These are phyloP conservation scores for Cryomyces antarcticus DNA, from an alignment of 495 filamentous ascomycete genomes.

Conservation along the genomic window DNA sequence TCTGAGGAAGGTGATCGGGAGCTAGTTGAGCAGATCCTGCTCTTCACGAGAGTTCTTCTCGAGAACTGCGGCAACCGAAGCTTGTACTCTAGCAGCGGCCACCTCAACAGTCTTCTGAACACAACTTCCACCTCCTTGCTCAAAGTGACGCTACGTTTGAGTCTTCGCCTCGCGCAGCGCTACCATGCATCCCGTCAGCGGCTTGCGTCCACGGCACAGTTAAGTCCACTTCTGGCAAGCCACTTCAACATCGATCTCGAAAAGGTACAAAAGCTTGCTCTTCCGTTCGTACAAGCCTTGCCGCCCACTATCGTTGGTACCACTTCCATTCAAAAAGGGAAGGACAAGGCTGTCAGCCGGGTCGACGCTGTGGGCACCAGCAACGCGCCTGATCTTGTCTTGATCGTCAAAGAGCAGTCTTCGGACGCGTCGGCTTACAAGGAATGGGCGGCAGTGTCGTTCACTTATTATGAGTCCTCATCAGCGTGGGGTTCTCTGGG, in stretches of 20 bases:
- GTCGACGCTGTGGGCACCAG: slow-evolving; percentile 21
- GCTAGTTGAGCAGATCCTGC: slow-evolving; percentile 57
- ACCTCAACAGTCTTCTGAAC: slow-evolving; percentile 71
- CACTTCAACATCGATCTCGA: slow-evolving; percentile 94
- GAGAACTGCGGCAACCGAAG: slow-evolving; percentile 95
- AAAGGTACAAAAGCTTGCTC: slow-evolving; percentile 59
- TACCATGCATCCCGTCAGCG: slow-evolving; percentile 77
- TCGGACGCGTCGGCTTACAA: slow-evolving; percentile 26
- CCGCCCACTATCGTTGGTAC: slow-evolving; percentile 20
- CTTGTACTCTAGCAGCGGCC: slow-evolving; percentile 79
- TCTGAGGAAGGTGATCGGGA: slow-evolving; percentile 53
- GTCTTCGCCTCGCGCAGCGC: slow-evolving; percentile 67
- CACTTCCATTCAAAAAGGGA: slow-evolving; percentile 36
- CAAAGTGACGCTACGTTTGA: slow-evolving; percentile 50
- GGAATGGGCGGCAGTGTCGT: slow-evolving; percentile 44
- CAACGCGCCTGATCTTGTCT: slow-evolving; percentile 54
- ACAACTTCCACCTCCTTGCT: slow-evolving; percentile 65
- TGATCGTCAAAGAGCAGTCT: slow-evolving; percentile 37
- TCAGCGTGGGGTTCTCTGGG: too few species aligned
- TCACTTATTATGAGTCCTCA: slow-evolving; percentile 39
- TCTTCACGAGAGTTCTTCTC: slow-evolving; percentile 68
- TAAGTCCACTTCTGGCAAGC: slow-evolving; percentile 49
- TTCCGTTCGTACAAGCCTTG: slow-evolving; percentile 57
- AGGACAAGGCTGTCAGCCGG: slow-evolving; percentile 41
- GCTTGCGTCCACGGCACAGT: slow-evolving; percentile 37